These are phyloP conservation scores for Vitis rotundifolia DNA, from an alignment of 164 flowering plant species.

Conservation along the genomic window DNA sequence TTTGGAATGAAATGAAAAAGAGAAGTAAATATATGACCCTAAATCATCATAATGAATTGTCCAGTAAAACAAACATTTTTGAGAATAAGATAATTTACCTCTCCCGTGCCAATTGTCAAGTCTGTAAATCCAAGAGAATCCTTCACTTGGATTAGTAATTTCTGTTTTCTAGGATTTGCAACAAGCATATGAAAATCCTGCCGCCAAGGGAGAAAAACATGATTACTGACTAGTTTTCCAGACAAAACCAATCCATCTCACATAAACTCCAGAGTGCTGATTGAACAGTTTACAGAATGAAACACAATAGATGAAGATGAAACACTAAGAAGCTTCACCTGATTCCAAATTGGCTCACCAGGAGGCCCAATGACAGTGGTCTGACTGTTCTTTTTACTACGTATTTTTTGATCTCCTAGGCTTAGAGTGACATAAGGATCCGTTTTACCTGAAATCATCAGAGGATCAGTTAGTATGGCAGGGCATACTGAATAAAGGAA, in stretches of 20 bases:
- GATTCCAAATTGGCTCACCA: slow-evolving; percentile 98
- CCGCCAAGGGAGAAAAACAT: slow-evolving; percentile 17
- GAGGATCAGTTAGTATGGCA: not conserved
- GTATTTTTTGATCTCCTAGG: slow-evolving; percentile 82
- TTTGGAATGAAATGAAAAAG: no score
- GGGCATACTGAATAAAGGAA: not conserved
- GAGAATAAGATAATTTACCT: slow-evolving; percentile 47
- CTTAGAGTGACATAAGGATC: slow-evolving; percentile 89
- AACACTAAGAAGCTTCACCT: slow-evolving; percentile 44
- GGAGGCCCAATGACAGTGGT: slow-evolving; percentile 96
- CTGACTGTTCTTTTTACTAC: slow-evolving; percentile 97
- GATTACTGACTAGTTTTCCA: slow-evolving; percentile 12
- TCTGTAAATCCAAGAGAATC: slow-evolving; percentile 82
- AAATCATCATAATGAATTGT: not conserved
- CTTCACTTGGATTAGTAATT: slow-evolving; percentile 66
- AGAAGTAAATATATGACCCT: no score
- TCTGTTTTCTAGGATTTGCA: slow-evolving; percentile 73
- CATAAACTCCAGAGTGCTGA: not conserved
- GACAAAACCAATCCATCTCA: not conserved
- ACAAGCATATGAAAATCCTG: slow-evolving; percentile 98
- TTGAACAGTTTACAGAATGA: no score
- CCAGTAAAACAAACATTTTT: no score
- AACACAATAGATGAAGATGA: not conserved
- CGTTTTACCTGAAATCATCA: slow-evolving; percentile 68
- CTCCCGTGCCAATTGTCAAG: slow-evolving; percentile 73